Conservation (phyloP, 805 yeast genomes). For the Cyberlindnera maritima region DNA sequence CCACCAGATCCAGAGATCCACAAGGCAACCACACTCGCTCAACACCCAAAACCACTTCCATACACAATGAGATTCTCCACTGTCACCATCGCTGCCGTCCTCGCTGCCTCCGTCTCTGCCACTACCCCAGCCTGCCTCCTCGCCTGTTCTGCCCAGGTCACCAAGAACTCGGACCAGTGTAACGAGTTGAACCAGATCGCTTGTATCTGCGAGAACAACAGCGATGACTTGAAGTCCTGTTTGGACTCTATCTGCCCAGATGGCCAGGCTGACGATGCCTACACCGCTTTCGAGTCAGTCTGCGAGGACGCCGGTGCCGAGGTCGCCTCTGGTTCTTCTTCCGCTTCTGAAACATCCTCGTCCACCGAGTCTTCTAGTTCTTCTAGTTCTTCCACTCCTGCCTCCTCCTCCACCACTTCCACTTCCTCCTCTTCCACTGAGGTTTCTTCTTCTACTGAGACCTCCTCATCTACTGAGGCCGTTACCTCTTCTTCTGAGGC, state of each 20-base stretch:
- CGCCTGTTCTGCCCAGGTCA: constrained; percentile 80
- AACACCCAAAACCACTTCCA: neutral
- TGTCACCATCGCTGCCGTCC: constrained; percentile 16
- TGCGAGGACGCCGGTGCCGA: constrained; percentile 48
- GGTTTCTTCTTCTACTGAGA: constrained; percentile 15
- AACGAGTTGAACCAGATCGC: constrained; percentile 56
- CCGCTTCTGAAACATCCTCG: constrained; percentile 30
- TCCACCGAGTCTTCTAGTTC: constrained; percentile 33
- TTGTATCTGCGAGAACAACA: constrained; percentile 66
- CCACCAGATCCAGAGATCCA: neutral
- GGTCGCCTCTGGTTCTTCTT: constrained; percentile 32
- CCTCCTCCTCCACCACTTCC: constrained; percentile 24
- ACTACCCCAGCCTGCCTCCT: constrained; percentile 91
- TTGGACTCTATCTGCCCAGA: constrained; percentile 67
- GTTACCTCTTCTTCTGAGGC: constrained; percentile 26
- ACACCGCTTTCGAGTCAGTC: constrained; percentile 49
- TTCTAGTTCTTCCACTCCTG: constrained; percentile 24
- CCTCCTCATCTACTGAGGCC: constrained; percentile 21
- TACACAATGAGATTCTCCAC: constrained; percentile 8
- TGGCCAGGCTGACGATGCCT: constrained; percentile 57
- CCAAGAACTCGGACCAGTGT: constrained; percentile 51
- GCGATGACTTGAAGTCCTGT: constrained; percentile 55
- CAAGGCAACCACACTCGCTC: neutral
- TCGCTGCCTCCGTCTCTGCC: constrained; percentile 16
- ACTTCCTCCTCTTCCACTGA: constrained; percentile 26